A percentile compares a stretch with the other conserved stretches of the same genome.
Evolutionary conservation across 2,329 filamentous ascomycete genomes (phyloP).

Genomic region (Hirsutella thompsonii): DNA sequence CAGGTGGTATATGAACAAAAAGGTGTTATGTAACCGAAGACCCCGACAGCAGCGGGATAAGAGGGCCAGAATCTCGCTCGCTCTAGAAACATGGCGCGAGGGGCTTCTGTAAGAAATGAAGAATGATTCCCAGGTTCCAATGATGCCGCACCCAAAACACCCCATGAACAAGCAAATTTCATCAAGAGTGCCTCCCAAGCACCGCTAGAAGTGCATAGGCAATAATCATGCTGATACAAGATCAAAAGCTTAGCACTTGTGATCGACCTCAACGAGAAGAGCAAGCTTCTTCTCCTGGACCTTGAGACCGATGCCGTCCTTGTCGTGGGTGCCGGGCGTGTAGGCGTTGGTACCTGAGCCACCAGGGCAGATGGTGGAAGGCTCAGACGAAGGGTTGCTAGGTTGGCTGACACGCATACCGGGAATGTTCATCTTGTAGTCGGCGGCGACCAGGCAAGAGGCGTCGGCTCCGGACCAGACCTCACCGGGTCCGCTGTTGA

Average conservation of each 20-base stretch:
- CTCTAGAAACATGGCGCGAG: too few relatives aligned
- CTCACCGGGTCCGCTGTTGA: conserved; percentile 22
- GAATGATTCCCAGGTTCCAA: too few relatives aligned
- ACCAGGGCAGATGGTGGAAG: conserved; percentile 25
- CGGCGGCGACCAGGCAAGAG: conserved; percentile 32
- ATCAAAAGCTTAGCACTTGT: conserved; percentile 4
- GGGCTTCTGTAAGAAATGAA: too few relatives aligned
- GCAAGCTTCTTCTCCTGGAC: conserved; percentile 12
- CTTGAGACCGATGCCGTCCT: conserved; percentile 29
- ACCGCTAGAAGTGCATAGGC: too few relatives aligned
- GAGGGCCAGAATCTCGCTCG: too few relatives aligned
- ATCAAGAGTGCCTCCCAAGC: too few relatives aligned
- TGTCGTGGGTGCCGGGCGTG: conserved; percentile 20
- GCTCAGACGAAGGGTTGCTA: conserved; percentile 15
- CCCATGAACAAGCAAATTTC: too few relatives aligned
- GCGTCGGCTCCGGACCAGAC: conserved; percentile 37
- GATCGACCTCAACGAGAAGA: conserved; percentile 20
- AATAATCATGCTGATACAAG: too few relatives aligned
- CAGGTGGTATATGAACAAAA: too few relatives aligned
- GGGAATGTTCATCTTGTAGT: conserved; percentile 15
- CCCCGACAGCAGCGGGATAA: too few relatives aligned
- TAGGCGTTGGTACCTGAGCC: conserved; percentile 25
- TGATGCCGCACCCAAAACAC: too few relatives aligned
- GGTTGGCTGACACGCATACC: conserved; percentile 23
- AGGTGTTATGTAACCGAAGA: too few relatives aligned